These are phyloP conservation scores for Clathrus columnatus DNA, from an alignment of 768 basidiomycete genomes.

Conservation along the genomic window DNA sequence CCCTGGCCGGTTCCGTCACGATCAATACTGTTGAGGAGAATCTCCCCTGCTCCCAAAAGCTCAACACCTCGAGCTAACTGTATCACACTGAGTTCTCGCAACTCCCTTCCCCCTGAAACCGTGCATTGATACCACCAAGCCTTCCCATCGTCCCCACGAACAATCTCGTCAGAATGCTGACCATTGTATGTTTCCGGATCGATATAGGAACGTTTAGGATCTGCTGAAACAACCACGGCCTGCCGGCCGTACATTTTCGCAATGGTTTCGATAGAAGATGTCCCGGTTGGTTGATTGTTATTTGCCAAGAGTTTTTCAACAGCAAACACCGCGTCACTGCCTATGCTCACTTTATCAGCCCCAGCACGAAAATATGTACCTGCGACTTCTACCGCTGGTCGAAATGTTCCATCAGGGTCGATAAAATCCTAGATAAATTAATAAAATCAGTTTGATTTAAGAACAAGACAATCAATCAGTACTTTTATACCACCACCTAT, in stretches of 20 bases:
- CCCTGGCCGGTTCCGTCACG: constrained; percentile 89
- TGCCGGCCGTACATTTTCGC: constrained; percentile 86
- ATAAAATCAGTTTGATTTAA: not conserved
- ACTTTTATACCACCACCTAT: constrained; percentile 94
- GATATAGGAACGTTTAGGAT: constrained; percentile 83
- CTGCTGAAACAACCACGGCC: constrained; percentile 95
- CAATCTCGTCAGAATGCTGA: constrained; percentile 54
- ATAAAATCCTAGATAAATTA: constrained; percentile 45
- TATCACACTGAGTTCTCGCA: constrained; percentile 74
- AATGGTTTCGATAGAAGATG: constrained; percentile 89
- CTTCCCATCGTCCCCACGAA: constrained; percentile 52
- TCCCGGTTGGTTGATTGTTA: constrained; percentile 48
- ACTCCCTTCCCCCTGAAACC: constrained; percentile 84
- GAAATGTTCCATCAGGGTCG: constrained; percentile 89
- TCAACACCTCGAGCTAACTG: constrained; percentile 92
- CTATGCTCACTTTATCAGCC: constrained; percentile 98
- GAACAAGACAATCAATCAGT: not conserved
- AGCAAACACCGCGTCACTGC: constrained; percentile 90
- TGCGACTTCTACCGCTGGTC: constrained; percentile 87
- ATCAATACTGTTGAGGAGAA: constrained; percentile 93
- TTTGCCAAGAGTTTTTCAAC: constrained; percentile 64
- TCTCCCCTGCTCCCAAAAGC: constrained; percentile 85
- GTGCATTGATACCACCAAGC: constrained; percentile 99
- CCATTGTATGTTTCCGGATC: constrained; percentile 56
- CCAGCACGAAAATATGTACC: constrained; percentile 94